These are phyloP conservation scores for Leccinum aurantiacum DNA, from an alignment of 768 basidiomycete species.

Conservation along the genomic window DNA sequence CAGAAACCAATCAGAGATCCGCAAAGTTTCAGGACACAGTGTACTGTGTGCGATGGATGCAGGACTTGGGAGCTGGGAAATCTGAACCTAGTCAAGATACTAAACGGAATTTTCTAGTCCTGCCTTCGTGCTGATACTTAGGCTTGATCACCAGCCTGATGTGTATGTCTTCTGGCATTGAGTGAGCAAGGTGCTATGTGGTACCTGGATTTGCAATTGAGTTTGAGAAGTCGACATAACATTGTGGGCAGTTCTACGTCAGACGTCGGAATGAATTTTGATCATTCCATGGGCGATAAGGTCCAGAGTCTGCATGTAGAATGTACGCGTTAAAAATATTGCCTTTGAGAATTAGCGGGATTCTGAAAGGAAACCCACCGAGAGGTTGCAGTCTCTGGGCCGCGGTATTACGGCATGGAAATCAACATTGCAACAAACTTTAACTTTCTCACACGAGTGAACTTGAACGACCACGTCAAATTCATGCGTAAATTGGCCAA, in stretches of 20 bases:
- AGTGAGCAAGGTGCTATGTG: neutral
- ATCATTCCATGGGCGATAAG: neutral
- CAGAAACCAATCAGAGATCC: neutral
- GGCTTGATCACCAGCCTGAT: too few relatives aligned
- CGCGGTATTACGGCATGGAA: constrained; percentile 5
- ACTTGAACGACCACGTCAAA: neutral
- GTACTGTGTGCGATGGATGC: neutral
- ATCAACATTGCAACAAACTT: neutral
- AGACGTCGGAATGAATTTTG: neutral
- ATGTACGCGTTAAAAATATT: neutral
- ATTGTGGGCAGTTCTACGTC: too few relatives aligned
- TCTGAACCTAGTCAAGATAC: too few relatives aligned
- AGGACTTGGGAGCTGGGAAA: neutral
- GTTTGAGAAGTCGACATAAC: neutral
- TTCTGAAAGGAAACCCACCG: neutral
- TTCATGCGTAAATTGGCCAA: too few relatives aligned
- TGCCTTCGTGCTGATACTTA: neutral
- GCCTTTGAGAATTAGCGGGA: neutral
- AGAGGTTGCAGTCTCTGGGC: neutral
- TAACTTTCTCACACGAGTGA: neutral
- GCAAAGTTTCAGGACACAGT: neutral
- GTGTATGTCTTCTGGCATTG: neutral
- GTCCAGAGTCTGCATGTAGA: neutral
- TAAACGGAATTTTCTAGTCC: too few relatives aligned
- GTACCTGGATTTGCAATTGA: neutral